A percentile compares a stretch with the other conserved stretches of the same genome.
phyloP scores from a whole-genome alignment of 2,329 filamentous ascomycete genomes.

The Fusarium sulawesiense region DNA sequence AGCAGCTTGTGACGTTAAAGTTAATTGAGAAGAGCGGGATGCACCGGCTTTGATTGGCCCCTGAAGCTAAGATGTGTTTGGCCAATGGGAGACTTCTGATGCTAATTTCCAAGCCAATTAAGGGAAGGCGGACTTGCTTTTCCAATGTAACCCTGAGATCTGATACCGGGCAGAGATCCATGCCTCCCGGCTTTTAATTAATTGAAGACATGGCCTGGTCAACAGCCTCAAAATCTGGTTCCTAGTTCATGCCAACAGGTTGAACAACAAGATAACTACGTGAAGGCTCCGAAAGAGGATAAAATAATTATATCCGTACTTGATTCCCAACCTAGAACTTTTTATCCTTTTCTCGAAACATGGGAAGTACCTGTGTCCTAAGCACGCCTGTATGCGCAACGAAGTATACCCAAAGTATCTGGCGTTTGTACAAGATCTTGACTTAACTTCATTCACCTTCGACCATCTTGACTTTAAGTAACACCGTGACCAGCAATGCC shows the following conservation, averaged over 20 bases:
- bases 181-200: neutral
- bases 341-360: no score
- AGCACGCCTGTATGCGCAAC: neutral
- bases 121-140: constrained; percentile 6
- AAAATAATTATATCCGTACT: neutral
- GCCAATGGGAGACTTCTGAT: constrained; percentile 28
- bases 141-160: constrained; percentile 23
- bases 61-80: neutral
- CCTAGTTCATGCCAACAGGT: no score
- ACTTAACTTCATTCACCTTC: neutral
- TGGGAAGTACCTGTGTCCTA: neutral
- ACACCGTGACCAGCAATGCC: neutral
- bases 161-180: neutral
- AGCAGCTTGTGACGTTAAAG: constrained; percentile 39
- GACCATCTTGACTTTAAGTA: neutral
- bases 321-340: no score
- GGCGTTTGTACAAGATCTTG: neutral
- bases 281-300: neutral
- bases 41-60: constrained; percentile 44
- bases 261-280: neutral
- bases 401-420: neutral
- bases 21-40: constrained; percentile 39
- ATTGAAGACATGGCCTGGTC: neutral
- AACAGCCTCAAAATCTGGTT: neutral
- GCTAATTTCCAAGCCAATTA: constrained; percentile 26